A percentile compares a stretch with the other conserved stretches of the same genome.
Evolutionary conservation across 108 stramenopile genomes (phyloP).

Genomic region (Halocafeteria seosinensis): DNA sequence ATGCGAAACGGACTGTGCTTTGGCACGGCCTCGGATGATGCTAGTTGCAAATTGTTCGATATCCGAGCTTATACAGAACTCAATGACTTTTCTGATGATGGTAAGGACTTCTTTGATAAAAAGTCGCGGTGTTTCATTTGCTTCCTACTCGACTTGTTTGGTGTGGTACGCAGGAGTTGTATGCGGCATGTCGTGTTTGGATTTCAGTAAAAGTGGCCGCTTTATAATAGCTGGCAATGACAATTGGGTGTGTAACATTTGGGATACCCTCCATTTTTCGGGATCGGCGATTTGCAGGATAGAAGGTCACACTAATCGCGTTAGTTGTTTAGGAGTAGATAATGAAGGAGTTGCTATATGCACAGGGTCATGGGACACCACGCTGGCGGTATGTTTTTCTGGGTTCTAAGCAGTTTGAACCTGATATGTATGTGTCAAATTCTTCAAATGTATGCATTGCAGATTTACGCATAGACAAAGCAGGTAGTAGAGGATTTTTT

Average conservation of each 20-base stretch:
- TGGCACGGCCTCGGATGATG: constrained; percentile 84
- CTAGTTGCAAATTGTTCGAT: constrained; percentile 76
- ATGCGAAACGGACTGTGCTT: constrained; percentile 73
- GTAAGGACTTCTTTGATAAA: background rate
- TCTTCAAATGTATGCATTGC: too few relatives aligned
- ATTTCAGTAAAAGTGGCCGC: constrained; percentile 9
- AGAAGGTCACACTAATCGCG: constrained; percentile 74
- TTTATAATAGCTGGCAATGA: constrained; percentile 43
- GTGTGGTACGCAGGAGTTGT: background rate
- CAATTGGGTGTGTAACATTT: constrained; percentile 38
- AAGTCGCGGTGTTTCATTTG: too few relatives aligned
- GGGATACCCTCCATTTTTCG: constrained; percentile 31
- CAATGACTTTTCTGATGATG: constrained; percentile 58
- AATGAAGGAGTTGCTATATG: constrained; percentile 74
- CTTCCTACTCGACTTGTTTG: background rate
- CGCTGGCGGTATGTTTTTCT: constrained; percentile 71
- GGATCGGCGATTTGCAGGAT: constrained; percentile 29
- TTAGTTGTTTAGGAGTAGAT: constrained; percentile 77
- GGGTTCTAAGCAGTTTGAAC: too few relatives aligned
- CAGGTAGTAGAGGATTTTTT: too few relatives aligned
- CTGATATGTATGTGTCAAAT: too few relatives aligned
- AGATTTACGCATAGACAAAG: too few relatives aligned
- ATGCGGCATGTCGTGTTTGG: constrained; percentile 11
- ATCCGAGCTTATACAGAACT: constrained; percentile 74
- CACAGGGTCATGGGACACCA: constrained; percentile 94